Percentiles rank a stretch among this genome's conserved stretches.
These are phyloP conservation scores for Colletotrichum eremochloae DNA, from an alignment of 2,329 filamentous ascomycete genomes.

Conservation along the genomic window DNA sequence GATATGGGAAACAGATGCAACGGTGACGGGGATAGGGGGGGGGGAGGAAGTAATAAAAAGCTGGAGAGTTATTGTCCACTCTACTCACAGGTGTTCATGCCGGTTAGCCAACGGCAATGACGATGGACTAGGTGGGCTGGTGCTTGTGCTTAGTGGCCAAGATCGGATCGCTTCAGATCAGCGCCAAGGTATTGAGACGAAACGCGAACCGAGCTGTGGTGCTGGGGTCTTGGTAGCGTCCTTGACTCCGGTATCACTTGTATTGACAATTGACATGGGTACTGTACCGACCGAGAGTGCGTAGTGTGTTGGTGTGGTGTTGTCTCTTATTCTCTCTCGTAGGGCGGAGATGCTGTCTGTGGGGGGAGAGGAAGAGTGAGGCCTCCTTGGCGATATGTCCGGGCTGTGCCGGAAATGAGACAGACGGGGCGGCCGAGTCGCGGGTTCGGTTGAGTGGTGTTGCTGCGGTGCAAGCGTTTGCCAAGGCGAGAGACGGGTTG, in stretches of 20 bases:
- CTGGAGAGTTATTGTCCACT: neutral
- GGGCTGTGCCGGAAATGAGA: slow-evolving; percentile 23
- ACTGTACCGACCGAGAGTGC: neutral
- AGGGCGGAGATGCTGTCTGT: neutral
- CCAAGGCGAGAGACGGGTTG: slow-evolving; percentile 6
- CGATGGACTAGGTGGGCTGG: slow-evolving; percentile 10
- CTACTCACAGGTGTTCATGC: slow-evolving; percentile 41
- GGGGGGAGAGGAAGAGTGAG: slow-evolving; percentile 12
- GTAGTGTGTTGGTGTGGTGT: neutral
- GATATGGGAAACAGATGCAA: slow-evolving; percentile 15
- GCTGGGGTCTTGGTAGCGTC: slow-evolving; percentile 10
- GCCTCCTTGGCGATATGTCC: slow-evolving; percentile 29
- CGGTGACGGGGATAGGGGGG: slow-evolving; percentile 11
- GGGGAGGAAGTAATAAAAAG: slow-evolving; percentile 12
- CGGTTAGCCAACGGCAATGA: slow-evolving; percentile 9
- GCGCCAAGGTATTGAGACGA: slow-evolving; percentile 35
- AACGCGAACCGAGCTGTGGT: slow-evolving; percentile 41
- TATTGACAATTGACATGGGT: neutral
- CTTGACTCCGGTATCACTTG: slow-evolving; percentile 6
- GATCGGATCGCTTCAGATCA: slow-evolving; percentile 40
- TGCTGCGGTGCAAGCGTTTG: neutral
- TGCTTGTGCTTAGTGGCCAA: slow-evolving; percentile 33
- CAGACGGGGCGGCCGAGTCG: neutral
- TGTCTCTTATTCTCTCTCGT: slow-evolving; percentile 1
- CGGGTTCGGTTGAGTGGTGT: neutral